Evolutionary conservation across 495 filamentous ascomycete species (phyloP), one percentile per base, ranked within the genome.

Genomic region (Trichoderma erinaceum): DNA sequence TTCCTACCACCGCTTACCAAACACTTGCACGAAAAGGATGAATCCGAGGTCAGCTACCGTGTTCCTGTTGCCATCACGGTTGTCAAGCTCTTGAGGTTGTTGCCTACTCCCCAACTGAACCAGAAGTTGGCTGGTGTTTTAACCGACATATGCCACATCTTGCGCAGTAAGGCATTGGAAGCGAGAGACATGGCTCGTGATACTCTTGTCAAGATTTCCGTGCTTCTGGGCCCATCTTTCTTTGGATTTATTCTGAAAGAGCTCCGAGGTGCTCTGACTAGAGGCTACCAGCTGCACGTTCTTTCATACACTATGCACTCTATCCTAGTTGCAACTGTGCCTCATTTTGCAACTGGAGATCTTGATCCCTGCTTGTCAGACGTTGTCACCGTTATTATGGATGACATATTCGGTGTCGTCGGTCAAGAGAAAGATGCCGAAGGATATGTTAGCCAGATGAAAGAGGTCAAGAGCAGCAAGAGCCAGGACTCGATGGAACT

Each of bases 401-500:
- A 99, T 71, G 96, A 98, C 74, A 96, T 93, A 15, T 99, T 99
- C 75, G 95, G 95, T 21, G 87, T 86, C n/a, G 88, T 89, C n/a
- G 95, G 95, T 16, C 88, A 95, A 79, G 95, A 99, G 73, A 99
- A 99, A 75, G 95, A 99, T 71, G 93, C 94, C 0, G 93, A 94
- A 71, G 95, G 93, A 56, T 99, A 99, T 74, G 86, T 89, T 67
- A 97, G 90, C 77, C 89, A 92, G 73, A 97, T 96, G 91, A 96
- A 92, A 78, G 95, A 99, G 79, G 89, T 98, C 23, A 97, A 97
- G 80, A 93, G 90, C 73, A 97, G 90, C 82, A 98, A 97, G 80
- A 97, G 93, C 73, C 96, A 90, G 71, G 95, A 98, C 72, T 96
- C 96, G 4, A 97, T 98, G 91, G 95, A 98, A 73, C 81, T 98